Base-by-base conservation (phyloP, 441 rosid species). In the Populus trichocarpa region DNA sequence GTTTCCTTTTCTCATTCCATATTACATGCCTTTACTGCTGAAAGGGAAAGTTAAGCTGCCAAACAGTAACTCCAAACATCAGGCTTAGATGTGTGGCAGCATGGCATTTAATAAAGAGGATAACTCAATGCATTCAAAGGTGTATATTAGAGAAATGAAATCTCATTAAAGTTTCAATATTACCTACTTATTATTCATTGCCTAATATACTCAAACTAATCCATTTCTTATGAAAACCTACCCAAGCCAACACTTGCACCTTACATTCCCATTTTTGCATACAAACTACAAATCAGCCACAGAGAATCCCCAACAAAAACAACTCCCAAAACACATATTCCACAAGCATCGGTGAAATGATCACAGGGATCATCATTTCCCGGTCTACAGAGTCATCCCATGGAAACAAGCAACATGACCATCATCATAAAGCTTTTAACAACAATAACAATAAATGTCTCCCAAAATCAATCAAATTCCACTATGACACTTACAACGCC, bases 401-500 rank as follows among this genome's bases (percentile, higher is more conserved):
- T 6, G 22, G 61, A 53, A 53, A 53, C 22, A 53, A 53, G 61
- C 61, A 53, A 53, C 0, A 16, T 1, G 1, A 53, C 6, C 57
- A 46, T 46, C 57, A 53, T 53, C 61, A 53, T 53, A 53, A 53
- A 2, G 61, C 22, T 53, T 53, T 53, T 16, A 53, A 6, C 3
- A 16, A 16, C 7, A 16, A 50, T 16, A 50, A 53, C 61, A 53
- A 16, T 16, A 16, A 53, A 53, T 18, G 61, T 53, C 61, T 18
- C 61, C 61, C 61, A 53, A 18, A 18, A 53, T 53, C 14, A 53
- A 53, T 18, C 8, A 53, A 53, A 35, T 6, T 32, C 10, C 23
- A 35, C 13, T 16, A 28, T 1, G 53, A 50, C 38, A 92, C 98
- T 86, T 83, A 96, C 99, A 83, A 92, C 86, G 69, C 88, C 94